Evolutionary conservation across 176 grass and related monocot genomes (phyloP).

Genomic region (Juncus effusus): DNA sequence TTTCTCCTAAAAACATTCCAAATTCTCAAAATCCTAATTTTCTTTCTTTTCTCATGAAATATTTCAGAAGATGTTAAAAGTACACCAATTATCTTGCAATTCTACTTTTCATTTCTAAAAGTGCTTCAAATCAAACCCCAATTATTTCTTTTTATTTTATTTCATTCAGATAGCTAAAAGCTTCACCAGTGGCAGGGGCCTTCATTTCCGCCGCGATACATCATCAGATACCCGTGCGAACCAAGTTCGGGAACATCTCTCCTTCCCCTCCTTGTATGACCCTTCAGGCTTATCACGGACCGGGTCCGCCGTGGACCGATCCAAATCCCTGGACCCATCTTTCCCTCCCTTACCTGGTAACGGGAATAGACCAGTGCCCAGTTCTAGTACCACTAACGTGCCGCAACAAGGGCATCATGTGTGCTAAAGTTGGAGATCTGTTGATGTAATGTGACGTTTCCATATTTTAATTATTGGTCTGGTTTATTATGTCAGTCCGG

Average conservation of each 20-base stretch:
- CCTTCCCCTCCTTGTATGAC: constrained; percentile 81
- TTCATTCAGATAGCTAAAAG: constrained; percentile 92
- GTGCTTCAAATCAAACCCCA: constrained; percentile 12
- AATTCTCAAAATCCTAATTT: constrained; percentile 17
- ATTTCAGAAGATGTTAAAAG: too few species aligned
- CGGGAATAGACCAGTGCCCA: constrained; percentile 23
- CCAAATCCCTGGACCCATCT: constrained; percentile 61
- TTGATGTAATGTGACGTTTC: too few species aligned
- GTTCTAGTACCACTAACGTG: constrained; percentile 16
- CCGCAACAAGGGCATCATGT: constrained; percentile 49
- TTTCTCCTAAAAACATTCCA: not conserved
- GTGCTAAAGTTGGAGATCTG: constrained; percentile 53
- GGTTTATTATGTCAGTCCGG: too few species aligned
- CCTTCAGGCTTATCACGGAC: constrained; percentile 40
- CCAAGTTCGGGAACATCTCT: constrained; percentile 40
- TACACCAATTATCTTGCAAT: too few species aligned
- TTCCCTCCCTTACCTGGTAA: constrained; percentile 84
- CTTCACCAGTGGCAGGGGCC: constrained; percentile 78
- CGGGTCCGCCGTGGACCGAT: constrained; percentile 47
- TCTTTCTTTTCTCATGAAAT: too few species aligned
- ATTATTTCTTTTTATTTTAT: constrained; percentile 36
- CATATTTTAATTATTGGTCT: too few species aligned
- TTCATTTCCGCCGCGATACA: constrained; percentile 36
- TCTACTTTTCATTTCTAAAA: too few species aligned
- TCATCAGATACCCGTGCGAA: constrained; percentile 34